These are phyloP conservation scores for Sequoia sempervirens DNA, from an alignment of 75 land plant species.

Conservation along the genomic window DNA sequence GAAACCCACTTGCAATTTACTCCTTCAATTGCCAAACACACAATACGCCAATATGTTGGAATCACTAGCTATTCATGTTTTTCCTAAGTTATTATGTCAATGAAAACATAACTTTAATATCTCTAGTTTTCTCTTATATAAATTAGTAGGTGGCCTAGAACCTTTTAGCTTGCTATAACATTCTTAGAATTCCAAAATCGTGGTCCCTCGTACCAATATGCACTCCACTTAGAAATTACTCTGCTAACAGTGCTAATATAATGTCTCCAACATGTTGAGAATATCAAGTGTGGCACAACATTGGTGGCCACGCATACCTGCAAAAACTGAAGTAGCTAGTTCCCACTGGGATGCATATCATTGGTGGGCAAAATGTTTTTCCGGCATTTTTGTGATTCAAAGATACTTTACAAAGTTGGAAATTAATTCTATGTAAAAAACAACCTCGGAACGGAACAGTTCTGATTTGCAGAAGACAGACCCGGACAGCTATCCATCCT, in stretches of 20 bases:
- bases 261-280: not conserved
- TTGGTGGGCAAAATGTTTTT: not conserved
- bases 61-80: not conserved
- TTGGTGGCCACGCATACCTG: not conserved
- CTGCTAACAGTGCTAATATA: not conserved
- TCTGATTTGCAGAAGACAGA: not conserved
- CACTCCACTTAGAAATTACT: not conserved
- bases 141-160: not conserved
- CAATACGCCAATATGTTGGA: not conserved
- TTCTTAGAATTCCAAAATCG: not conserved
- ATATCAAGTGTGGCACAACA: not conserved
- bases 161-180: not conserved
- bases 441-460: not conserved
- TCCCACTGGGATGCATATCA: not conserved
- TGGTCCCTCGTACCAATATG: not conserved
- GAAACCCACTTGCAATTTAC: no score
- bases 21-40: no score
- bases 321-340: not conserved
- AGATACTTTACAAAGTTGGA: not conserved
- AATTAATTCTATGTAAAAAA: not conserved
- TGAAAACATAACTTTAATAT: not conserved
- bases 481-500: not conserved
- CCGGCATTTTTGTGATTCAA: not conserved
- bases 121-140: no score
- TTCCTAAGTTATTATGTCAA: not conserved